Base-by-base conservation (phyloP, 805 yeast species). In the Saccharomycopsis microspora region DNA sequence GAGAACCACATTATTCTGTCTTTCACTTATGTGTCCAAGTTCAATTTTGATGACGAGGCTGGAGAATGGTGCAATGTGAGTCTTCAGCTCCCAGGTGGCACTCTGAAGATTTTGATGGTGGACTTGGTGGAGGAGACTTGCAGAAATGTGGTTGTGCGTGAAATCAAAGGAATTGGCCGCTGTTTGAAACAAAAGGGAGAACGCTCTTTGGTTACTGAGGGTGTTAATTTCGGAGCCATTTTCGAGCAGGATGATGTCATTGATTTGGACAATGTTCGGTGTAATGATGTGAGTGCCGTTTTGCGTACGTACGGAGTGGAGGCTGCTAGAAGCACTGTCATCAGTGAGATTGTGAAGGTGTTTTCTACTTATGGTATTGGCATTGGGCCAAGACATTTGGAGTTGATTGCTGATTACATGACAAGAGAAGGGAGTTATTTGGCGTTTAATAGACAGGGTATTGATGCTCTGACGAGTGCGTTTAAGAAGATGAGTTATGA, bases 401-500 rank as follows among this genome's bases (percentile, higher is more conserved):
- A 93, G 63, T 78, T 93, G 64, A 82, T 93, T 65, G 99, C 95
- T 55, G 99, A 93, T 66, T 85, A 86, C 87, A 93, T 93, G 99
- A 93, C 99, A 4, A 80, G 98, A 67, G 97, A 93, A 67, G 99
- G 99, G 60, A 78, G 94, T 2, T 93, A 89, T 63, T 69, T 90
- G 62, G 96, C 99, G 30, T 93, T 93, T 74, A 89, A 87, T 67
- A 85, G 99, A 74, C 96, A 87, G 69, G 99, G 99, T 66, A 89
- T 94, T 63, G 97, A 93, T 64, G 76, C 95, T 1, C 78, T 93
- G 9, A 88, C 97, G 1, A 89, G 97, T 5, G 85, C 97, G 11
- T 86, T 93, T 72, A 83, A 87, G 89, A 93, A 93, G 72, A 93
- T 93, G 99, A 87, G 96, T 48, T 93, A 88, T 66, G 99, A 93